These are phyloP conservation scores for Neopestalotiopsis clavispora DNA, from an alignment of 2,329 filamentous ascomycete species.

Conservation along the genomic window DNA sequence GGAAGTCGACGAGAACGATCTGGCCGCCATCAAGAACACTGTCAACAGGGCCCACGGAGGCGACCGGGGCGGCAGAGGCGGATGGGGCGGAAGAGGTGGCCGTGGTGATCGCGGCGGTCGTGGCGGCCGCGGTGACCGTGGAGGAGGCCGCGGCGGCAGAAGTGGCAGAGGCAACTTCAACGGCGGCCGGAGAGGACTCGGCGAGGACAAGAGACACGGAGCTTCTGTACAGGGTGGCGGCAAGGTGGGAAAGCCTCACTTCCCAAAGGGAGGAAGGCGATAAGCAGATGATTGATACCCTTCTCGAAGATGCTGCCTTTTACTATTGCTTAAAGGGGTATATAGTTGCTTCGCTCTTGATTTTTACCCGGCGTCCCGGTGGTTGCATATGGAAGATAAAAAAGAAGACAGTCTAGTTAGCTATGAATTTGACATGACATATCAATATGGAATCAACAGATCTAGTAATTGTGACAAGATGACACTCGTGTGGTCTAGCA, in stretches of 20 bases:
- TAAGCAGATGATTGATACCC: slow-evolving; percentile 29
- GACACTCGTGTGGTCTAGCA: not conserved
- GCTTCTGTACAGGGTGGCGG: slow-evolving; percentile 38
- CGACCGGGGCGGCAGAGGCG: slow-evolving; percentile 31
- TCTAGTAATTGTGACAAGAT: not conserved
- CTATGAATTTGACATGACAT: slow-evolving; percentile 9
- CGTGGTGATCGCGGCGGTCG: not conserved
- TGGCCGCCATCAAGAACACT: slow-evolving; percentile 56
- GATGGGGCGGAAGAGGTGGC: slow-evolving; percentile 14
- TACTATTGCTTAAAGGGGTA: not conserved
- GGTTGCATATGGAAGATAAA: not conserved
- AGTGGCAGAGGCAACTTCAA: slow-evolving; percentile 53
- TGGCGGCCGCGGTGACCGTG: slow-evolving; percentile 35
- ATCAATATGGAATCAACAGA: not conserved
- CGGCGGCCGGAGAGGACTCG: slow-evolving; percentile 53
- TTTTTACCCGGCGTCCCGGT: slow-evolving; percentile 8
- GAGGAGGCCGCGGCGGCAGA: slow-evolving; percentile 35
- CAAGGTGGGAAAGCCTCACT: slow-evolving; percentile 46
- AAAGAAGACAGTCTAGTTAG: slow-evolving; percentile 7
- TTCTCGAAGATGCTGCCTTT: not conserved
- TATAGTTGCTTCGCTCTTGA: not conserved
- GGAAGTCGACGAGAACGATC: slow-evolving; percentile 53
- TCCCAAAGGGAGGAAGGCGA: slow-evolving; percentile 31
- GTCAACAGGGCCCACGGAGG: slow-evolving; percentile 37
- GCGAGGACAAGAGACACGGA: slow-evolving; percentile 53